A percentile compares a stretch with the other conserved stretches of the same genome.
Evolutionary conservation across 768 basidiomycete genomes (phyloP).

Genomic region (Boletus reticuloceps): DNA sequence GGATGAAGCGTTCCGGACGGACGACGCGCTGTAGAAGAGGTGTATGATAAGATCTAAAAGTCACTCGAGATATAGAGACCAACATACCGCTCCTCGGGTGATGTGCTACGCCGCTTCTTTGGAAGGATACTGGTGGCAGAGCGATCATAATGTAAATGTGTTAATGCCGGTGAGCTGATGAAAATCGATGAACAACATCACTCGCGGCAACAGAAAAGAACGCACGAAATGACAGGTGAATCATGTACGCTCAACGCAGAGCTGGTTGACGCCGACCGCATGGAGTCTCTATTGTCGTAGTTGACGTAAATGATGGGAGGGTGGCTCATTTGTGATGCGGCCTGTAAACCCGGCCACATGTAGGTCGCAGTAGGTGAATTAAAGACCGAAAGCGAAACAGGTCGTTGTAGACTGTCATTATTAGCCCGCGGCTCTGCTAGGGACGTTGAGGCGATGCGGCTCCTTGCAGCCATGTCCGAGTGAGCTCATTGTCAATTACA

Average conservation of each 20-base stretch:
- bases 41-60: conserved; percentile 10
- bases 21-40: conserved; percentile 10
- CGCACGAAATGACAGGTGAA: conserved; percentile 31
- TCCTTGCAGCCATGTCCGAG: conserved; percentile 15
- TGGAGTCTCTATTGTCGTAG: conserved; percentile 30
- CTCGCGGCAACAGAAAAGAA: conserved; percentile 17
- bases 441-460: conserved; percentile 22
- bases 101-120: conserved; percentile 33
- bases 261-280: conserved; percentile 31
- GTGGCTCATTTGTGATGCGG: conserved; percentile 42
- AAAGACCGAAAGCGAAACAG: conserved; percentile 40
- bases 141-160: conserved; percentile 24
- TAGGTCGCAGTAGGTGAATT: conserved; percentile 44
- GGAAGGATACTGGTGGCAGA: conserved; percentile 30
- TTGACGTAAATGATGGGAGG: conserved; percentile 41
- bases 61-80: background rate
- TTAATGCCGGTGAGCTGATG: conserved; percentile 29
- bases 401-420: conserved; percentile 30
- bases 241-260: conserved; percentile 28
- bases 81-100: conserved; percentile 29
- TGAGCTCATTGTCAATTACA: conserved; percentile 16
- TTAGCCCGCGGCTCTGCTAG: conserved; percentile 18
- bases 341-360: conserved; percentile 46
- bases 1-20: conserved; percentile 14
- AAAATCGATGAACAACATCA: conserved; percentile 14